Conservation (phyloP, 305 asterid genomes). For the Coffea humblotiana region DNA sequence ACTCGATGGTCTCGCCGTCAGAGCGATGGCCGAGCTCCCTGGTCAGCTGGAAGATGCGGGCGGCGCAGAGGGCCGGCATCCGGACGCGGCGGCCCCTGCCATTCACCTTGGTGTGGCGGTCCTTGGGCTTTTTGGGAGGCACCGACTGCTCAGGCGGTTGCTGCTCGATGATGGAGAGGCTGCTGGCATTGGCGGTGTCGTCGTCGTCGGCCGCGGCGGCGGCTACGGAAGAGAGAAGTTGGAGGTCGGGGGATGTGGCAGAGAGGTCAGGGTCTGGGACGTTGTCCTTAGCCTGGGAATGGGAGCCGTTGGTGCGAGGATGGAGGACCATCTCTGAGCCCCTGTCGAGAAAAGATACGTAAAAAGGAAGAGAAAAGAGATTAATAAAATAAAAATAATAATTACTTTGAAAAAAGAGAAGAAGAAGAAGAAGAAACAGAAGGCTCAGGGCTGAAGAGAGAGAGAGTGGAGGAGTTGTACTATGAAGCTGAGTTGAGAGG, state of each 20-base stretch:
- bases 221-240: background rate
- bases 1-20: constrained; percentile 76
- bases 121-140: constrained; percentile 19
- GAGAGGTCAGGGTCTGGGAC: background rate
- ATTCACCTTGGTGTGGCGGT: constrained; percentile 67
- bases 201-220: background rate
- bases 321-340: constrained; percentile 14
- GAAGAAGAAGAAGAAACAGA: background rate
- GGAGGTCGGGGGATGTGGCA: background rate
- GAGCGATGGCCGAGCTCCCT: constrained; percentile 64
- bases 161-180: background rate
- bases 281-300: background rate
- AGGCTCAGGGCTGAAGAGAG: background rate
- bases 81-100: constrained; percentile 76
- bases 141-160: background rate
- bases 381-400: background rate
- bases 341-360: background rate
- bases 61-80: constrained; percentile 70
- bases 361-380: background rate
- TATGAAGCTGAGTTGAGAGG: background rate
- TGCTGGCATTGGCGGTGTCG: background rate
- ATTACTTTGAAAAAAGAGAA: too few relatives aligned
- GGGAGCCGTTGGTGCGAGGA: background rate
- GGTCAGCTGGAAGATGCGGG: constrained; percentile 72
- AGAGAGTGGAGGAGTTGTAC: background rate